Conservation (phyloP, 768 basidiomycete genomes). For the Hypholoma fasciculare region DNA sequence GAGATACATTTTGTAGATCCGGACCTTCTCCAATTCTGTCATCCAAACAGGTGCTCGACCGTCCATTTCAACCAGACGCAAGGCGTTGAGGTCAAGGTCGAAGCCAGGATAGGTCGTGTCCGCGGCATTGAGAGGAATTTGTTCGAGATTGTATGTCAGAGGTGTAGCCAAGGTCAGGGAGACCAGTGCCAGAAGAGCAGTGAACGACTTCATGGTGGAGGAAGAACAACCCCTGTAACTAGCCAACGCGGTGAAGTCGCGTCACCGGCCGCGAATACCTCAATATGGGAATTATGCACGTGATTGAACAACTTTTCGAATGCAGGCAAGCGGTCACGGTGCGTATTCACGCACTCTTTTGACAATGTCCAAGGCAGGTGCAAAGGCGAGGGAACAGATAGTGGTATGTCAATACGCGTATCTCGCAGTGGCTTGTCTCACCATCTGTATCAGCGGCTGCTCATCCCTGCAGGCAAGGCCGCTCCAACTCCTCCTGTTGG, state of each 20-base stretch:
- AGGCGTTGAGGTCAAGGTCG: conserved; percentile 68
- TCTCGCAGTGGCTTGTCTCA: conserved; percentile 11
- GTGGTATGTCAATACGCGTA: conserved; percentile 53
- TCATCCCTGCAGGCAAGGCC: conserved; percentile 92
- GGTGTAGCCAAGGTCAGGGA: conserved; percentile 43
- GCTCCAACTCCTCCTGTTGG: conserved; percentile 96
- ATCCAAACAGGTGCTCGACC: conserved; percentile 75
- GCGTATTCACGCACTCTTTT: conserved; percentile 8
- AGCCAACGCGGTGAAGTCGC: not conserved
- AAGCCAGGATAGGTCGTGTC: conserved; percentile 54
- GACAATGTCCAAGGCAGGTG: conserved; percentile 67
- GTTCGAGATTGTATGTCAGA: conserved; percentile 29
- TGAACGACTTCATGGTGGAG: conserved; percentile 49
- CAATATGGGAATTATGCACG: not conserved
- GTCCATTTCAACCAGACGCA: conserved; percentile 75
- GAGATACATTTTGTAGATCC: not conserved
- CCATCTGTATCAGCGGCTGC: conserved; percentile 58
- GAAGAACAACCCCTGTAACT: not conserved
- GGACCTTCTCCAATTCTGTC: conserved; percentile 88
- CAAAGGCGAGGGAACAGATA: conserved; percentile 67
- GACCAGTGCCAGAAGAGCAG: conserved; percentile 43
- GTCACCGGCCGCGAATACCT: not conserved
- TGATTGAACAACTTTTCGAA: conserved; percentile 1
- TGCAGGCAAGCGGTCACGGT: not conserved
- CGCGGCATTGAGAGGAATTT: conserved; percentile 36